phyloP scores from a whole-genome alignment of 2,329 filamentous ascomycete genomes.

The Stagonosporopsis rhizophila region DNA sequence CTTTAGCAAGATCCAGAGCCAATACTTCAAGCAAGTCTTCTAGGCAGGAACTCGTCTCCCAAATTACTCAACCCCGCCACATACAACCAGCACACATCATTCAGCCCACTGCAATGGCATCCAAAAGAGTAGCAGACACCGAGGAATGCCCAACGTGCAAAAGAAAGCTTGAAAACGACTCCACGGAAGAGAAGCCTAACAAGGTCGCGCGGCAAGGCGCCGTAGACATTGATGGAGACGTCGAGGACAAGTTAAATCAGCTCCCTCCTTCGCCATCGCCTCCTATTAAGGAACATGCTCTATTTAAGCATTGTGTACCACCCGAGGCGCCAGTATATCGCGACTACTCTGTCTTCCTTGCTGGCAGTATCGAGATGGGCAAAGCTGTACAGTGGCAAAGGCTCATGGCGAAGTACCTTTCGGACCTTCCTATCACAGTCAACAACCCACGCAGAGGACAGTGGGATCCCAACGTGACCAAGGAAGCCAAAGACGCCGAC shows the following conservation, averaged over 20 bases:
- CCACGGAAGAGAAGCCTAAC: constrained; percentile 3
- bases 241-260: constrained; percentile 29
- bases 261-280: constrained; percentile 18
- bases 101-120: background rate
- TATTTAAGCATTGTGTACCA: constrained; percentile 26
- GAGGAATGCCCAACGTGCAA: constrained; percentile 16
- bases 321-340: constrained; percentile 24
- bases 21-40: background rate
- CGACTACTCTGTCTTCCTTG: constrained; percentile 61
- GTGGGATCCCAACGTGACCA: constrained; percentile 64
- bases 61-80: background rate
- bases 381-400: constrained; percentile 61
- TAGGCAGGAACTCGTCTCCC: background rate
- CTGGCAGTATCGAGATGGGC: constrained; percentile 62
- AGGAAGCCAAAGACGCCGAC: constrained; percentile 49
- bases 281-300: constrained; percentile 8
- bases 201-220: background rate
- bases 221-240: constrained; percentile 29
- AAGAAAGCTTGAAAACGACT: constrained; percentile 2
- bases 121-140: background rate
- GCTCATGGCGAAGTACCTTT: constrained; percentile 52
- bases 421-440: constrained; percentile 58
- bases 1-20: constrained; percentile 16
- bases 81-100: background rate
- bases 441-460: constrained; percentile 64